phyloP scores from a whole-genome alignment of 208 protist species.

The Novymonas esmeraldas region DNA sequence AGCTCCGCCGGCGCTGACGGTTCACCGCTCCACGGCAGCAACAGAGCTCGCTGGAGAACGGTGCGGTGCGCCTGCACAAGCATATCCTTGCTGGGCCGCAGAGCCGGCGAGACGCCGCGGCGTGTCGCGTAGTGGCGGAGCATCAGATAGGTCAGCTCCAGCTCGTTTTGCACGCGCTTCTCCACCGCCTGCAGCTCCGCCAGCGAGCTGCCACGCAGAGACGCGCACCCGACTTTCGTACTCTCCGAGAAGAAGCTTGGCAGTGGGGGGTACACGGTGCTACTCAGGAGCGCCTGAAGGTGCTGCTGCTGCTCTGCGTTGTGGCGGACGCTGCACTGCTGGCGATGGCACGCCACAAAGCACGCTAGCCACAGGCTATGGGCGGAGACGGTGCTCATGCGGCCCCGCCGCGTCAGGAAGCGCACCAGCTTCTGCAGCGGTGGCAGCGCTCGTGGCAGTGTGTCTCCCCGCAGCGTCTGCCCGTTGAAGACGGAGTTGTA shows the following conservation, averaged over 20 bases:
- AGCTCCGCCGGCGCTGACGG: constrained; percentile 75
- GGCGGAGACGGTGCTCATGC: constrained; percentile 48
- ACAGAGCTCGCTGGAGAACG: constrained; percentile 62
- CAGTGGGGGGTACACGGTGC: constrained; percentile 24
- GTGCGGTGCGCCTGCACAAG: constrained; percentile 51
- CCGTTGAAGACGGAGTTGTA: constrained; percentile 69
- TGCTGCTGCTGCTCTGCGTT: neutral
- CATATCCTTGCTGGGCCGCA: constrained; percentile 39
- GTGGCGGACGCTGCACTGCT: neutral
- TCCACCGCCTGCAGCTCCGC: constrained; percentile 23
- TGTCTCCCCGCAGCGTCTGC: constrained; percentile 68
- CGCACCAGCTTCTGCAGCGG: constrained; percentile 43
- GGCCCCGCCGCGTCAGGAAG: constrained; percentile 55
- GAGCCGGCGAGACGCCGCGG: constrained; percentile 4
- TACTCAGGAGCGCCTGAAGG: constrained; percentile 16
- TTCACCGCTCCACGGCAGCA: constrained; percentile 71
- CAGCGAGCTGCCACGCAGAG: constrained; percentile 8
- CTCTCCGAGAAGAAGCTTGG: constrained; percentile 13
- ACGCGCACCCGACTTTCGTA: constrained; percentile 9
- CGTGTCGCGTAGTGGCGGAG: constrained; percentile 47
- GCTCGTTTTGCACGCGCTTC: constrained; percentile 19
- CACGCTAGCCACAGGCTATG: constrained; percentile 50
- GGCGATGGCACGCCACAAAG: constrained; percentile 40
- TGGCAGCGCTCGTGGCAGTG: constrained; percentile 46
- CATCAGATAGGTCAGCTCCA: constrained; percentile 39